phyloP scores from a whole-genome alignment of 1,139 yeast genomes.

The Kodamaea alishanica region DNA sequence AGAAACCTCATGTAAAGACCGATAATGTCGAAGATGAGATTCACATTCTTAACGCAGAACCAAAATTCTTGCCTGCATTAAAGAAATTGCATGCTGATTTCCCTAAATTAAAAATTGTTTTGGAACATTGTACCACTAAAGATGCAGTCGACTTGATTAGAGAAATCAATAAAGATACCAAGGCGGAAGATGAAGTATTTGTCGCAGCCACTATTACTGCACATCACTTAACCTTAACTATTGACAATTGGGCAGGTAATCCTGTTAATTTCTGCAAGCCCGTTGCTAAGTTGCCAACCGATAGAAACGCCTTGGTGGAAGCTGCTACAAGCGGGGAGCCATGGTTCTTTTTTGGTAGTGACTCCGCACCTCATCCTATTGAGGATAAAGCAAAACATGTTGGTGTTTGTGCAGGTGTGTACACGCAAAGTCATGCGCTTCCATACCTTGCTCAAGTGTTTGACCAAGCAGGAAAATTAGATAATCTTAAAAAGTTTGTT shows the following conservation, averaged over 20 bases:
- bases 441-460: conserved; percentile 86
- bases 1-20: conserved; percentile 62
- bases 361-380: conserved; percentile 94
- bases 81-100: conserved; percentile 73
- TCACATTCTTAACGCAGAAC: conserved; percentile 92
- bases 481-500: conserved; percentile 69
- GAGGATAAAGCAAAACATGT: conserved; percentile 69
- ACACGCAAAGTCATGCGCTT: conserved; percentile 80
- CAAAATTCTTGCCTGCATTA: conserved; percentile 87
- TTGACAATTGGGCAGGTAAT: conserved; percentile 96
- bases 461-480: conserved; percentile 60
- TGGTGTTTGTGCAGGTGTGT: conserved; percentile 97
- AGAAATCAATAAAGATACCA: conserved; percentile 56
- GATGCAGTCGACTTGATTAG: conserved; percentile 80
- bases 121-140: conserved; percentile 93
- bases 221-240: conserved; percentile 83
- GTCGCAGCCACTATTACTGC: conserved; percentile 96
- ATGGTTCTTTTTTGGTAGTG: conserved; percentile 94
- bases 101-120: conserved; percentile 80
- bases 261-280: conserved; percentile 96
- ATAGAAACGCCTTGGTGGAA: conserved; percentile 68
- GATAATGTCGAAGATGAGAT: conserved; percentile 47
- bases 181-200: conserved; percentile 39
- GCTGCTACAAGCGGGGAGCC: conserved; percentile 94
- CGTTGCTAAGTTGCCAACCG: conserved; percentile 89